Conservation (phyloP, 2,329 filamentous ascomycete genomes). For the Huntiella bhutanensis region DNA sequence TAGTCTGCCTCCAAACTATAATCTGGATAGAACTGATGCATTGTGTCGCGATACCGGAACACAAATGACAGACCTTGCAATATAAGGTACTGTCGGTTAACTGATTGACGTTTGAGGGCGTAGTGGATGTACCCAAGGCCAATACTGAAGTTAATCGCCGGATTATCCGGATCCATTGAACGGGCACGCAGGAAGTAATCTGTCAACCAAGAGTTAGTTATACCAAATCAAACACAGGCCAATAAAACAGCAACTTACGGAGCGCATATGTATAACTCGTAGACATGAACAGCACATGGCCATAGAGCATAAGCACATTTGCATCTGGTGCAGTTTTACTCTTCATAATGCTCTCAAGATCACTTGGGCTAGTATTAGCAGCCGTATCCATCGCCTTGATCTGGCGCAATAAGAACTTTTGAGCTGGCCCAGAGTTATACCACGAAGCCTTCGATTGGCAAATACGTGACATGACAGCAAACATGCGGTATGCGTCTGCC, state of each 20-base stretch:
- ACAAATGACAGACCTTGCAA: conserved; percentile 64
- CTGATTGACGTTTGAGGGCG: conserved; percentile 70
- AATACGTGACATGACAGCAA: conserved; percentile 57
- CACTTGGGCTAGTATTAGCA: conserved; percentile 11
- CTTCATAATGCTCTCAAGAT: conserved; percentile 18
- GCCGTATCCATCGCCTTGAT: conserved; percentile 71
- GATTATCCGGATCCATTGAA: conserved; percentile 56
- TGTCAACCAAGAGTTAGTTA: conserved; percentile 14
- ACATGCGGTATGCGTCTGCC: conserved; percentile 69
- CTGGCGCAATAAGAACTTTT: conserved; percentile 82
- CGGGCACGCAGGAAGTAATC: conserved; percentile 70
- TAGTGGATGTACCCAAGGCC: conserved; percentile 76
- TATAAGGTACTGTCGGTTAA: conserved; percentile 76
- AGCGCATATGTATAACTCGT: conserved; percentile 69
- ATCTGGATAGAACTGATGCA: neutral
- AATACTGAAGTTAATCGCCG: conserved; percentile 62
- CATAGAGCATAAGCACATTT: conserved; percentile 71
- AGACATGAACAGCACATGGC: conserved; percentile 70
- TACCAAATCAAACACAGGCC: conserved; percentile 1
- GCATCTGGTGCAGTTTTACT: conserved; percentile 41
- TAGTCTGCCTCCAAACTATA: conserved; percentile 54
- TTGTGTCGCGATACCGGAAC: conserved; percentile 21
- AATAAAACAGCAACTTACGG: conserved; percentile 27
- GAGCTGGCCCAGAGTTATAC: conserved; percentile 63
- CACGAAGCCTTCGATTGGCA: conserved; percentile 54